These are phyloP conservation scores for Phytophthora cryptogea DNA, from an alignment of 352 stramenopile genomes.

Conservation along the genomic window DNA sequence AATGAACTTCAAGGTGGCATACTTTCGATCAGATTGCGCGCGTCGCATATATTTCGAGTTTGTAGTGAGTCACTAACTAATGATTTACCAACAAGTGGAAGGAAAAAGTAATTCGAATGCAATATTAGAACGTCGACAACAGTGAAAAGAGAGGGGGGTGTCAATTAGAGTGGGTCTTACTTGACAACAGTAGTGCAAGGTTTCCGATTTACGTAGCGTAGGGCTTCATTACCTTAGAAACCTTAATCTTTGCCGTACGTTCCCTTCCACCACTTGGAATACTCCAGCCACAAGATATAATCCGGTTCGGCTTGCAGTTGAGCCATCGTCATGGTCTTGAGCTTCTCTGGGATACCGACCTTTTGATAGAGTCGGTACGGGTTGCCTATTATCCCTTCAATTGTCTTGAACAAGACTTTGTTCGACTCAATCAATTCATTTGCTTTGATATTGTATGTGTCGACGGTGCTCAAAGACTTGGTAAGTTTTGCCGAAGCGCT, in stretches of 20 bases:
- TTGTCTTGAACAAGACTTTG: background rate
- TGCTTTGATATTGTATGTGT: too few species aligned
- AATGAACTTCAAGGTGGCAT: constrained; percentile 10
- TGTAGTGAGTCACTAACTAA: constrained; percentile 9
- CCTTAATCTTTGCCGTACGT: background rate
- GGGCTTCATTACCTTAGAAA: too few species aligned
- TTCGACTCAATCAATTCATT: background rate
- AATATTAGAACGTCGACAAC: too few species aligned
- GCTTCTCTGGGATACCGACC: background rate
- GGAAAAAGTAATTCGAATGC: background rate
- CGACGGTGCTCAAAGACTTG: background rate
- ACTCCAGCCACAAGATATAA: background rate
- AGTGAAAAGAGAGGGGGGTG: too few species aligned
- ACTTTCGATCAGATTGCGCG: background rate
- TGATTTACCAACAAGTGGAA: background rate
- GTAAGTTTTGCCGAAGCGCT: background rate
- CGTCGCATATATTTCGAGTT: constrained; percentile 11
- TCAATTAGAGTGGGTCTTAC: too few species aligned
- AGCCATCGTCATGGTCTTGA: background rate
- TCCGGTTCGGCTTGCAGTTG: background rate
- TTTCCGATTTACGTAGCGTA: too few species aligned
- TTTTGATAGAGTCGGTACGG: background rate
- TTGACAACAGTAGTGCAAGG: too few species aligned
- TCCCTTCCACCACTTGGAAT: background rate
- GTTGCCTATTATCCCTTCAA: background rate